phyloP scores from a whole-genome alignment of 257 asterid genomes.

The Knoxia roxburghii region DNA sequence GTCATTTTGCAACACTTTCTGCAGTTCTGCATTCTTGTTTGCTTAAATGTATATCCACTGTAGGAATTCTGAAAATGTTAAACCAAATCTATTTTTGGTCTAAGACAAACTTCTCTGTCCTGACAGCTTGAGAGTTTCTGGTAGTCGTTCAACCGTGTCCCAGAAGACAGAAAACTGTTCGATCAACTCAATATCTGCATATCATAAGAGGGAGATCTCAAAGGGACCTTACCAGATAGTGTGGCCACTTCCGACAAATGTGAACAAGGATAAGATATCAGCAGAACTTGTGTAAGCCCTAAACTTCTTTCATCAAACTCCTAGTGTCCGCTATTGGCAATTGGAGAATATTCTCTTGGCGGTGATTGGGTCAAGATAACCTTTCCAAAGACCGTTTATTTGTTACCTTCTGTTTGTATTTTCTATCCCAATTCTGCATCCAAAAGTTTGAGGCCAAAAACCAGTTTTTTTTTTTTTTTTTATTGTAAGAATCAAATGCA shows the following conservation, averaged over 20 bases:
- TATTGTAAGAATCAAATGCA: too few species aligned
- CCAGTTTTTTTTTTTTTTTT: too few species aligned
- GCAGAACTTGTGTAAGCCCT: conserved; percentile 76
- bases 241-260: conserved; percentile 75
- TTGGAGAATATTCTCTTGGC: not conserved
- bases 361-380: not conserved
- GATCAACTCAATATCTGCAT: conserved; percentile 31
- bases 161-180: conserved; percentile 22
- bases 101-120: conserved; percentile 11
- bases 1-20: not conserved
- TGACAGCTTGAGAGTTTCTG: conserved; percentile 60
- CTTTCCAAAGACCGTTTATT: not conserved
- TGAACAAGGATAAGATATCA: conserved; percentile 45
- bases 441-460: too few species aligned
- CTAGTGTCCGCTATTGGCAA: not conserved
- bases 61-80: not conserved
- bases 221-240: conserved; percentile 59
- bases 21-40: conserved; percentile 1
- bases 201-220: conserved; percentile 55
- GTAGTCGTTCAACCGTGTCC: conserved; percentile 42
- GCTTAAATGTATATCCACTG: not conserved
- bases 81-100: not conserved
- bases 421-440: not conserved
- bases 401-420: not conserved
- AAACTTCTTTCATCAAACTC: not conserved